Base-by-base conservation (phyloP, 2,329 filamentous ascomycete species). In the Colletotrichum abscissum region DNA sequence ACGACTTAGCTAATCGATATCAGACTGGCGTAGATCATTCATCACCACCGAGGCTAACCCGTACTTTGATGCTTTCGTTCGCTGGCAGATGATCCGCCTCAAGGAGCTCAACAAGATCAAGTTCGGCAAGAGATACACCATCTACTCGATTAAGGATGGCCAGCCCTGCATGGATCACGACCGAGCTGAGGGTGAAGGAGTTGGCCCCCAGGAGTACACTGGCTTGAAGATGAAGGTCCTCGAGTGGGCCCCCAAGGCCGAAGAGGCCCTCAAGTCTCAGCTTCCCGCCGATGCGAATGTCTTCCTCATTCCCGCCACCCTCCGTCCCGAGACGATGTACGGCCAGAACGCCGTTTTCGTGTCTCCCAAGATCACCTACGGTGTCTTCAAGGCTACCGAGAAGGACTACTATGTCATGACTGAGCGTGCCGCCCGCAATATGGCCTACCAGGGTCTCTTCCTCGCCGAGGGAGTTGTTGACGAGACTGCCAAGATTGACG, bases 301-400 rank as follows among this genome's bases (percentile, higher is more conserved):
- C 69, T 98, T 93, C 86, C 93, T 98, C 79, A 91, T 98, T 14
- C 94, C 97, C 14, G 97, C 97, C 19, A 98, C 97, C 68, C 89
- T 99, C 74, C 90, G 97, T 75, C 95, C 97, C 2, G 97, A 99
- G 87, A 99, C 97, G 46, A 98, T 99, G 96, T 99, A 98, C 81
- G 97, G 97, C 54, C 97, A 98, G 84, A 97, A 92, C 4, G 97
- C 94, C 85, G 98, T 95, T 82, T 99, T 98, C 78, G 94, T 99
- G 60, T 94, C 95, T 4, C 96, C 97, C 11, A 94, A 93, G 80
- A 93, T 98, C 79, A 91, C 88, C 57, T 99, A 99, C 79, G 96
- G 96, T 63, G 86, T 99, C 75, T 98, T 94, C 88, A 94, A 94
- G 83, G 90, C 91, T 68, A 90, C 89, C 26, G 89, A 93, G 75